A percentile compares a stretch with the other conserved stretches of the same genome.
These are phyloP conservation scores for Rutstroemia sp. DNA, from an alignment of 2,329 filamentous ascomycete species.

Conservation along the genomic window DNA sequence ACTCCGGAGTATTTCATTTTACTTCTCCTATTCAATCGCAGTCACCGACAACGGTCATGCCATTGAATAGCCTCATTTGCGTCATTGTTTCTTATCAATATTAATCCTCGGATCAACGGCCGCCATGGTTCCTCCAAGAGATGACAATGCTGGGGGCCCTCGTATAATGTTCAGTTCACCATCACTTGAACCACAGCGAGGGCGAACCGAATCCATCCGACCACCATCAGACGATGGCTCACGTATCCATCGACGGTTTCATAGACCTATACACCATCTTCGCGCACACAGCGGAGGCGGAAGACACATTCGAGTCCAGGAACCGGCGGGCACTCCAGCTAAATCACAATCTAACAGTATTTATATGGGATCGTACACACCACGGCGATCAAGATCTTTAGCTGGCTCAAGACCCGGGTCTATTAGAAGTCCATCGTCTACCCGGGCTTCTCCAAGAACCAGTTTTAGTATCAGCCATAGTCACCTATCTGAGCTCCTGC, in stretches of 20 bases:
- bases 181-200: constrained; percentile 4
- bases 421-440: constrained; percentile 18
- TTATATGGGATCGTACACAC: constrained; percentile 29
- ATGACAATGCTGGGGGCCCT: constrained; percentile 12
- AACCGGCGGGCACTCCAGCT: constrained; percentile 14
- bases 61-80: neutral
- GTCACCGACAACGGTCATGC: too few species aligned
- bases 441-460: constrained; percentile 19
- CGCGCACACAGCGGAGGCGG: constrained; percentile 8
- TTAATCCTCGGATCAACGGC: neutral
- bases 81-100: neutral
- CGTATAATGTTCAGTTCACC: constrained; percentile 13
- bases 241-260: constrained; percentile 15
- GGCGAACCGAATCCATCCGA: neutral
- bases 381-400: constrained; percentile 22
- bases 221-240: constrained; percentile 8
- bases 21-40: too few species aligned
- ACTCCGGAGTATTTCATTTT: too few species aligned
- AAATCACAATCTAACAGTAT: constrained; percentile 24
- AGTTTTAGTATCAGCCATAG: constrained; percentile 25
- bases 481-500: constrained; percentile 25
- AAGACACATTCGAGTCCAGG: constrained; percentile 25
- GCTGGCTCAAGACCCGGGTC: constrained; percentile 5
- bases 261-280: neutral
- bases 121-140: constrained; percentile 17